Base-by-base conservation (phyloP, 495 filamentous ascomycete genomes). In the Aspergillus asperescens region DNA sequence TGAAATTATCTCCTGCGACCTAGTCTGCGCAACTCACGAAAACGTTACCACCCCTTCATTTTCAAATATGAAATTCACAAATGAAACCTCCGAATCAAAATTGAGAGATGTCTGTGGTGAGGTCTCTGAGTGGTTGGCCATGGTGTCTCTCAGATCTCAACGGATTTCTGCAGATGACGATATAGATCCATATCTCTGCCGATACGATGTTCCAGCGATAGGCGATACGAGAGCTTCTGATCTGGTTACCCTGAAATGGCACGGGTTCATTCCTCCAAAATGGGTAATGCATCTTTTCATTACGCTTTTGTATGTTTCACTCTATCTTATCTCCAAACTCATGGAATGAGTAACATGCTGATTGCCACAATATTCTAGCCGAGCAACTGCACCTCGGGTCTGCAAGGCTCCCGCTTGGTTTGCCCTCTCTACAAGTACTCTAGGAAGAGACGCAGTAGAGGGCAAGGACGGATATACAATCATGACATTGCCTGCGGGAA, bases 41-140 rank as follows among this genome's bases (percentile, higher is more conserved):
- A 55, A 60, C 38, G 60, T 76, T 22, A 60, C 70, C 10, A 63
- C 81, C 10, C 86, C 87, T 7, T 51, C 62, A 0, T 60, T 88
- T 15, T 62, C 74, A 60, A 65, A 70, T 7, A 43, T 67, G 5
- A 63, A 73, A 16, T 55, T 74, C 13, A 53, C 71, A 15, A 61
- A 72, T 12, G 47, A 71, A 10, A 57, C 71, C 27, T 58, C 70
- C 0, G 56, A 73, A 13, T 64, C 60, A 7, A 77, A 81, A 5
- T 65, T 88, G 7, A 76, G 83, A 54, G 77, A 84, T 13, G 79
- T 78, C 57, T 79, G 81, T 24, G 75, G 78, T 2, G 81, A 85
- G 12, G 59, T 88, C 9, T 83, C 88, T 23, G 93, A 98, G 68
- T 98, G 90, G 89, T 69, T 96, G 2, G 84, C 85, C 20, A 73